Evolutionary conservation across 176 grass and related monocot species (phyloP).

Genomic region (Carex kokanica): DNA sequence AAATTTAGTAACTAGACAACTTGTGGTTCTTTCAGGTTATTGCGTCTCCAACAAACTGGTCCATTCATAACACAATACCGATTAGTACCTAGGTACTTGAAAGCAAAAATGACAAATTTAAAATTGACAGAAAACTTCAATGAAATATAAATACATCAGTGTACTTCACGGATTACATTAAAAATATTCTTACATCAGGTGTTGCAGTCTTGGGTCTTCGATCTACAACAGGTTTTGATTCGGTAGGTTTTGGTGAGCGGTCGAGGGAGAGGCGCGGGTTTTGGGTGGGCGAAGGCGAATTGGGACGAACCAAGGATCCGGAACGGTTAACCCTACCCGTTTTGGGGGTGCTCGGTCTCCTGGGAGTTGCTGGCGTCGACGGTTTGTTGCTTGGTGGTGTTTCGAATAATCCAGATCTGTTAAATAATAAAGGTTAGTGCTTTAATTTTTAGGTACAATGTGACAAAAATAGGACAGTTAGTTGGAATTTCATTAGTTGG

Average conservation of each 20-base stretch:
- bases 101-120: not conserved
- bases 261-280: slow-evolving; percentile 84
- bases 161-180: not conserved
- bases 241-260: slow-evolving; percentile 69
- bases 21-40: not conserved
- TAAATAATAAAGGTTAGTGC: slow-evolving; percentile 8
- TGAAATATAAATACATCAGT: not conserved
- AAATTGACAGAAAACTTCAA: not conserved
- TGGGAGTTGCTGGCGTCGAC: slow-evolving; percentile 39
- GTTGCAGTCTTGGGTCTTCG: slow-evolving; percentile 69
- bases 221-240: slow-evolving; percentile 64
- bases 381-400: slow-evolving; percentile 63
- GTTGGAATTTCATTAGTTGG: slow-evolving; percentile 11
- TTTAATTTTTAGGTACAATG: slow-evolving; percentile 1
- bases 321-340: slow-evolving; percentile 36
- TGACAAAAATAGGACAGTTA: slow-evolving; percentile 8
- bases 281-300: slow-evolving; percentile 51
- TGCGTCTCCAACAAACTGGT: not conserved
- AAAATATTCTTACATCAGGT: slow-evolving; percentile 56
- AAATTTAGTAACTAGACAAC: not conserved
- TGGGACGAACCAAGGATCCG: slow-evolving; percentile 48
- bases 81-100: not conserved
- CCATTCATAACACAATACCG: not conserved
- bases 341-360: slow-evolving; percentile 51
- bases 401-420: slow-evolving; percentile 89